A percentile compares a stretch with the other conserved stretches of the same genome.
Evolutionary conservation across 2,329 filamentous ascomycete genomes (phyloP).

Genomic region (Sporothrix curviconia): DNA sequence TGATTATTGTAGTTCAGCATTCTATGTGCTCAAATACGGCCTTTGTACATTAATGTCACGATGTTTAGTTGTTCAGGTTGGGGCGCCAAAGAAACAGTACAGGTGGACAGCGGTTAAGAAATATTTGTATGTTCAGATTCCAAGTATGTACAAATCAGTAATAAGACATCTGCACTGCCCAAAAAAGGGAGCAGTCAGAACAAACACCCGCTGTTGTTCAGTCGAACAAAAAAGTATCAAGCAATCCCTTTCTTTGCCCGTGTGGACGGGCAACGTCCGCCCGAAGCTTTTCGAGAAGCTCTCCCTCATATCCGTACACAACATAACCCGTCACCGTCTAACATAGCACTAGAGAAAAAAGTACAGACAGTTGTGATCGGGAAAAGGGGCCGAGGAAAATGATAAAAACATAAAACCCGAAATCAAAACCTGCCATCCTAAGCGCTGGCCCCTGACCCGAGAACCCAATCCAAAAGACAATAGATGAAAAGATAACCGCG

Average conservation of each 20-base stretch:
- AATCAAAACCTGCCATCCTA: conserved; percentile 8
- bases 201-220: neutral
- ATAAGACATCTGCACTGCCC: conserved; percentile 6
- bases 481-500: conserved; percentile 1
- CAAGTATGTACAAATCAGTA: conserved; percentile 14
- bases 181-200: neutral
- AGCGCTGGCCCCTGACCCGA: conserved; percentile 2
- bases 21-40: too few species aligned
- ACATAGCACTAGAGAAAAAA: neutral
- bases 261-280: neutral
- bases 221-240: neutral
- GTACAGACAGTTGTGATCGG: neutral
- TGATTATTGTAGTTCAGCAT: too few species aligned
- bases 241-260: neutral
- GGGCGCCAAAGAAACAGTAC: too few species aligned
- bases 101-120: too few species aligned
- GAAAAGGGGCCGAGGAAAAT: neutral
- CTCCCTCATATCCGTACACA: conserved; percentile 8
- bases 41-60: too few species aligned
- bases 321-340: neutral
- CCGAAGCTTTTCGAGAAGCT: neutral
- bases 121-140: conserved; percentile 13
- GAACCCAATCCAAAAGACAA: neutral
- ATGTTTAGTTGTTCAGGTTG: too few species aligned
- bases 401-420: neutral